Base-by-base conservation (phyloP, 2,329 filamentous ascomycete genomes). In the Drechslera avenae region DNA sequence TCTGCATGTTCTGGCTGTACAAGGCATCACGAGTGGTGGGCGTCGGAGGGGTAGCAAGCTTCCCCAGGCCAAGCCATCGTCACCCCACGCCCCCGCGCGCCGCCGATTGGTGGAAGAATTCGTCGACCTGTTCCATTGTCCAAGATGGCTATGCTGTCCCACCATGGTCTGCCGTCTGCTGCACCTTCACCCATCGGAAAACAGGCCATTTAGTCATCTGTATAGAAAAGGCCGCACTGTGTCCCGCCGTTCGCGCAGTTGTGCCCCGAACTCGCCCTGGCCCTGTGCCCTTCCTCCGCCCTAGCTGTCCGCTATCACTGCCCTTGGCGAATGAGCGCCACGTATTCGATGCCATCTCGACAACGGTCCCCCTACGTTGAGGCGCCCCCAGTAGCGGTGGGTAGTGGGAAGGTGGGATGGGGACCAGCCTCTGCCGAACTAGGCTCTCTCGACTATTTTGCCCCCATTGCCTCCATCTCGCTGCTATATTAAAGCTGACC, bases 401-500 rank as follows among this genome's bases (percentile, higher is more conserved):
- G 10, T 10, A 13, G 34, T 13, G 17, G 10, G 34, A 51, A 54
- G 46, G 68, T 71, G 70, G 68, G 64, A 71, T 68, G 61, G 17
- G 35, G 18, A 52, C 60, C 68, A 61, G 60, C 60, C 66, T 63
- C 53, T 58, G 54, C 53, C 65, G 63, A 57, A 57, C 63, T 21
- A 68, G 67, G 63, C 52, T 62, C 54, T 59, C 46, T 59, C 57
- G 56, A 55, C 17, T 66, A 63, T 62, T 66, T 65, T 71, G 62
- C 60, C 53, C 64, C 68, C 60, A 64, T 60, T 62, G 56, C 62
- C 54, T 67, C 67, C 63, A 64, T 66, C 54, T 64, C 60, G 64
- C 61, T 60, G 51, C 45, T 71, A 72, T 72, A 72, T 72, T 73
- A 73, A 72, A 62, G 64, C 69, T 72, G 67, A 63, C 68, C 66